Conservation (phyloP, 1,284 basidiomycete genomes). For the Singerocomus inundabilis region DNA sequence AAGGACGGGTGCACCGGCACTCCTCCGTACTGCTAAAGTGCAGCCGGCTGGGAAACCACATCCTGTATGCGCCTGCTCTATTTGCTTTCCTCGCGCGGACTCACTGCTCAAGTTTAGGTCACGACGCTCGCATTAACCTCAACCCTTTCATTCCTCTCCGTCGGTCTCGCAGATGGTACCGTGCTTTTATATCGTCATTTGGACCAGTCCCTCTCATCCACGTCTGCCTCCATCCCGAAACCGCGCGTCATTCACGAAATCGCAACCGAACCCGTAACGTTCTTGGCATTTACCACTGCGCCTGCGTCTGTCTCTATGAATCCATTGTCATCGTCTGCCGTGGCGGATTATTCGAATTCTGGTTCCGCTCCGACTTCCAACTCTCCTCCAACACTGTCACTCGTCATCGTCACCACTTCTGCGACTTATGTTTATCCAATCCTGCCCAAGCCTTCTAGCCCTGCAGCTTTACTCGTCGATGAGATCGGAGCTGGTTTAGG, state of each 20-base stretch:
- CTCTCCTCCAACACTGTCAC: conserved; percentile 46
- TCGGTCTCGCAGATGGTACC: conserved; percentile 93
- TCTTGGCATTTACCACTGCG: conserved; percentile 82
- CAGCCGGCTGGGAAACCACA: conserved; percentile 77
- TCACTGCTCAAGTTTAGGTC: conserved; percentile 48
- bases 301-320: conserved; percentile 31
- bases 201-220: conserved; percentile 76
- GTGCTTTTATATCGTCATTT: conserved; percentile 90
- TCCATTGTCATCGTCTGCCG: conserved; percentile 10
- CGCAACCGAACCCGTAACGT: conserved; percentile 84
- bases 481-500: conserved; percentile 84
- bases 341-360: conserved; percentile 1
- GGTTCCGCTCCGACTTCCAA: conserved; percentile 2
- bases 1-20: conserved; percentile 61
- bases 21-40: conserved; percentile 77
- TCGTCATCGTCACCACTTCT: conserved; percentile 89
- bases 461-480: conserved; percentile 69
- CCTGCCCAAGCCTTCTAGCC: conserved; percentile 72
- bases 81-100: neutral
- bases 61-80: conserved; percentile 55
- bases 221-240: conserved; percentile 76
- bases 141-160: conserved; percentile 82
- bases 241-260: conserved; percentile 78
- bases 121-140: conserved; percentile 80
- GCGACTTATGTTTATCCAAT: conserved; percentile 78